Evolutionary conservation across 441 rosid species (phyloP), one percentile per base, ranked within the genome.

Genomic region (Adansonia madagascariensis): DNA sequence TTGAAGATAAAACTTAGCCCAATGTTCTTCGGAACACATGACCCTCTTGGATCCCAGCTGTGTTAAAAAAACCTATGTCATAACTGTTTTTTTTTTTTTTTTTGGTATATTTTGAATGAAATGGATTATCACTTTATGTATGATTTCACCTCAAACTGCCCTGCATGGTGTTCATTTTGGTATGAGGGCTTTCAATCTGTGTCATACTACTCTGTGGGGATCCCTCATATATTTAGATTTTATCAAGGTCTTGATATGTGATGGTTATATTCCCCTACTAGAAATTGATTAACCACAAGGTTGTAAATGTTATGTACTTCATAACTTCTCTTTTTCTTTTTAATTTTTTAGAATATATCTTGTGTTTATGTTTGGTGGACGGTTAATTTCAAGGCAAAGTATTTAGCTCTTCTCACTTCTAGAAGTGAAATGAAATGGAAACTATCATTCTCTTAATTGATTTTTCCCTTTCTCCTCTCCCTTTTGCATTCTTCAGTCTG

Each of bases 1-100:
- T 17, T 15, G 50, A 39, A 65, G 70, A 39, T 65, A 46, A 65
- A 65, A 65, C 14, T 65, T 65, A 65, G 31, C 6, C 49, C 20
- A 24, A 41, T 50, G n/a, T 70, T 50, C n/a, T 68, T 68, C 5
- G 10, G 22, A 27, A 49, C 3, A 1, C n/a, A 4, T 27, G 17
- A 18, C 44, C 24, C 14, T 31, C 18, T 17, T 62, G 4, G 67
- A 31, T 27, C 43, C 15, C 43, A 27, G 18, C 31, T 22, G 35
- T 59, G 27, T 20, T 61, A 24, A 31, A 61, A 11, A 12, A 35
- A 7, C 27, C 43, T 12, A 27, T 61, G 8, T 61, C 39, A 3
- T 22, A 31, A 31, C 35, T 8, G 12, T 14, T 62, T 24, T 14
- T 27, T 2, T 27, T 27, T 27, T 27, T 27, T 27, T 27, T 1